phyloP scores from a whole-genome alignment of 2,329 filamentous ascomycete genomes.

The Epichloe coenophiala region DNA sequence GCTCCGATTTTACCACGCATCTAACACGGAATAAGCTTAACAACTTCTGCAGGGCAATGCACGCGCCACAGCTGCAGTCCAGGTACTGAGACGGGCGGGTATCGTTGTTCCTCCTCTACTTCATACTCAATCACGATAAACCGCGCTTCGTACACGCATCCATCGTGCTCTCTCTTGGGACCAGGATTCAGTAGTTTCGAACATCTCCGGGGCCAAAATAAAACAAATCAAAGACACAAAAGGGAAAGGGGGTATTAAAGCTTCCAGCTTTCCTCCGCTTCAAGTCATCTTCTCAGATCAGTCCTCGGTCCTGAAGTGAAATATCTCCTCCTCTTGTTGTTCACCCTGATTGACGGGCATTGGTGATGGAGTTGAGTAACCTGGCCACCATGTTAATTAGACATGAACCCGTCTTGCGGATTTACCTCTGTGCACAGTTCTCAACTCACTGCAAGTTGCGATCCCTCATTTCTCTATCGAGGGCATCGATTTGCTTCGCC shows the following conservation, averaged over 20 bases:
- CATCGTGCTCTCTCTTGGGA: not conserved
- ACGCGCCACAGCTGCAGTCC: not conserved
- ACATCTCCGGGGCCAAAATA: not conserved
- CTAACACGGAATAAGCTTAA: not conserved
- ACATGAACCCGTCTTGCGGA: not conserved
- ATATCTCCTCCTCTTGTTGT: not conserved
- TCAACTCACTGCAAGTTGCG: constrained; percentile 33
- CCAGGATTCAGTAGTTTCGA: not conserved
- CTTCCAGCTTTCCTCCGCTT: not conserved
- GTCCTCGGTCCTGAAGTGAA: not conserved
- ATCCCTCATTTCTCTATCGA: constrained; percentile 43
- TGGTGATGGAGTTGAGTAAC: constrained; percentile 13
- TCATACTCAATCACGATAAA: not conserved
- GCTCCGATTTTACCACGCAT: not conserved
- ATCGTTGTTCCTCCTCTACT: constrained; percentile 5
- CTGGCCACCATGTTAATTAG: constrained; percentile 4
- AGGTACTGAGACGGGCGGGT: constrained; percentile 2
- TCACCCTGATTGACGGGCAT: constrained; percentile 8
- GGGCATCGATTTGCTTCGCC: constrained; percentile 36
- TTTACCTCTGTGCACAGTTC: not conserved
- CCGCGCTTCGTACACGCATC: not conserved
- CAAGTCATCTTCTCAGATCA: not conserved
- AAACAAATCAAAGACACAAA: not conserved
- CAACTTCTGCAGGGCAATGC: not conserved
- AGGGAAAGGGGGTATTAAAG: constrained; percentile 6